Conservation (phyloP, 805 yeast species). For the Hanseniaspora occidentalis region DNA sequence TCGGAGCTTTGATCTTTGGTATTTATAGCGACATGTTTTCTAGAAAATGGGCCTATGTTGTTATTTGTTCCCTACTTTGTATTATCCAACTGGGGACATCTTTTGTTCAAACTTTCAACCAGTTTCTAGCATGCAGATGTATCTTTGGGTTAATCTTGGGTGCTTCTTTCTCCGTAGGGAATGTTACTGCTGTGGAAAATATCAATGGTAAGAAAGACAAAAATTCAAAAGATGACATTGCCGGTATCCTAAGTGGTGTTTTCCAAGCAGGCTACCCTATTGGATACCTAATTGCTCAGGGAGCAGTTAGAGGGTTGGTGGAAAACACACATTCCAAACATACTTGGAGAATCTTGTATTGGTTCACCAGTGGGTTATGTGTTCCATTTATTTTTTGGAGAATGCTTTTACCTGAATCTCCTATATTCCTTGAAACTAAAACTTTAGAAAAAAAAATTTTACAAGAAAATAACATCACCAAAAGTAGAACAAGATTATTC, state of each 20-base stretch:
- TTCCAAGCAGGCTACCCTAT: slow-evolving; percentile 75
- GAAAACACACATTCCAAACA: slow-evolving; percentile 30
- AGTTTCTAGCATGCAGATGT: slow-evolving; percentile 51
- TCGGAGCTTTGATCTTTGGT: slow-evolving; percentile 61
- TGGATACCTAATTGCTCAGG: slow-evolving; percentile 53
- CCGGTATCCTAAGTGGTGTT: slow-evolving; percentile 48
- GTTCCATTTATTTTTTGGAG: slow-evolving; percentile 31
- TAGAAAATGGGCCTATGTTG: slow-evolving; percentile 54
- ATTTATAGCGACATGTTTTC: slow-evolving; percentile 48
- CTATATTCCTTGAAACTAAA: slow-evolving; percentile 33
- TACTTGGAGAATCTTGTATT: slow-evolving; percentile 53
- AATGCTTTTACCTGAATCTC: slow-evolving; percentile 37
- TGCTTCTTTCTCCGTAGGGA: slow-evolving; percentile 53
- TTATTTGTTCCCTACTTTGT: slow-evolving; percentile 38
- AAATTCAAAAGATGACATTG: slow-evolving; percentile 2
- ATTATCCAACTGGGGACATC: slow-evolving; percentile 55
- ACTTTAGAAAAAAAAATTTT: slow-evolving; percentile 21
- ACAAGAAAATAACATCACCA: slow-evolving; percentile 17
- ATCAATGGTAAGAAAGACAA: slow-evolving; percentile 42
- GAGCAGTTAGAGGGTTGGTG: slow-evolving; percentile 52
- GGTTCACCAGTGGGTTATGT: slow-evolving; percentile 56
- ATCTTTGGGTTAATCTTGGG: slow-evolving; percentile 63
- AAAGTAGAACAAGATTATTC: slow-evolving; percentile 18
- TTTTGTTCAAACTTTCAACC: slow-evolving; percentile 43
- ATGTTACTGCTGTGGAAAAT: slow-evolving; percentile 57